Evolutionary conservation across 176 grass and related monocot genomes (phyloP), one percentile per base, ranked within the genome.

Genomic region (Musa beccarii): DNA sequence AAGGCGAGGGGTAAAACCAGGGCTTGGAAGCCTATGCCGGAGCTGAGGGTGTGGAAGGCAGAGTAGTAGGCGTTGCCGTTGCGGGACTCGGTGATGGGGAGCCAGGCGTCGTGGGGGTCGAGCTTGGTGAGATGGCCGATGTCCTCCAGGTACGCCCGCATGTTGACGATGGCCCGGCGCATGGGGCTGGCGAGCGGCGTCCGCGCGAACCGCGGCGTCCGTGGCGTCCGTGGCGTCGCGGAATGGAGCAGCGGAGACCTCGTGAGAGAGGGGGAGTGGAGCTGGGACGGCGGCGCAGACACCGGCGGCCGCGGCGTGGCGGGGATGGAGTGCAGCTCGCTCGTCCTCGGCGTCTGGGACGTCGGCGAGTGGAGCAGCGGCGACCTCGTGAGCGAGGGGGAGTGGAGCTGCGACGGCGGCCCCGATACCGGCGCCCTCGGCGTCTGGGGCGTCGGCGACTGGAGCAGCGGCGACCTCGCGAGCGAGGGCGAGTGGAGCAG

Each of bases 21-120:
- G 25, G 95, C 95, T 80, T 99, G 95, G 88, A 94, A 99, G 2
- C 95, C 95, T 51, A 99, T 89, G n/a, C 95, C 90, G 65, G 88
- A 99, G 88, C 79, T 94, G 74, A 99, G 95, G 78, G 65, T 88
- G 85, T 99, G 95, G 85, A 99, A 99, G 28, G 95, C 95, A 17
- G 95, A 84, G 84, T 94, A 99, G 87, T 91, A 99, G 51, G 90
- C 83, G 81, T 99, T 99, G 52, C 95, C 95, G 75, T 83, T 94
- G 52, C 85, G 66, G n/a, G 95, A 99, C 71, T 93, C 95, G 23
- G 95, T 99, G 86, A 99, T 99, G 61, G 95, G 95, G 15, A 99
- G 90, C 95, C 95, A 99, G 11, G 90, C 90, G 34, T 99, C 95
- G 55, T 77, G 86, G 17, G 82, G 90, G 72, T 99, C 95, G 29